Percentiles rank a stretch among this genome's conserved stretches.
Conservation (phyloP, 768 basidiomycete genomes). For the Pisolithus microcarpus region DNA sequence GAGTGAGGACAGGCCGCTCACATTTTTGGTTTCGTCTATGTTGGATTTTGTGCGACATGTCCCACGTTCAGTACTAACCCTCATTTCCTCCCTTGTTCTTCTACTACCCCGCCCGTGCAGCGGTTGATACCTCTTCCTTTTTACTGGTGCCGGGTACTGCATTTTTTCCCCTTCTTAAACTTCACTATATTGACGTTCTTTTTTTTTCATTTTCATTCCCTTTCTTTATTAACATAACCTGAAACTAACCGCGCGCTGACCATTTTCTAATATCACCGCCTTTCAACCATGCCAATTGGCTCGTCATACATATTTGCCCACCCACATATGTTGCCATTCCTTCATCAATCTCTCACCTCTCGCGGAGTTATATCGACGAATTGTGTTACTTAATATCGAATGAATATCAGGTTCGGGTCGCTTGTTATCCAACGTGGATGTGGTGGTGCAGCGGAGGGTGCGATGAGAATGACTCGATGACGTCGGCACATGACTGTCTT, state of each 20-base stretch:
- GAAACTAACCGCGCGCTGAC: conserved; percentile 3
- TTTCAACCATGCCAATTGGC: background rate
- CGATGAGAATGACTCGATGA: background rate
- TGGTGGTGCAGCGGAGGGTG: background rate
- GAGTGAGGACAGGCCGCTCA: background rate
- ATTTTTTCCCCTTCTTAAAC: background rate
- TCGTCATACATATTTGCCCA: conserved; percentile 13
- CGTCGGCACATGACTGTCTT: background rate
- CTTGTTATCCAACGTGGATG: background rate
- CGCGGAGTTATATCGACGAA: conserved; percentile 9
- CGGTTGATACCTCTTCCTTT: conserved; percentile 3
- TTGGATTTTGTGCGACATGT: conserved; percentile 3
- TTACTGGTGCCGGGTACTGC: background rate
- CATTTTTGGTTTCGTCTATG: conserved; percentile 9
- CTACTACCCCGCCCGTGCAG: background rate
- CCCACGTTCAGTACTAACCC: background rate
- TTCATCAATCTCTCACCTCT: conserved; percentile 1
- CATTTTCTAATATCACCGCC: conserved; percentile 18
- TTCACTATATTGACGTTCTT: conserved; percentile 7
- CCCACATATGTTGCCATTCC: conserved; percentile 25
- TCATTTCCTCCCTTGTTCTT: conserved; percentile 1
- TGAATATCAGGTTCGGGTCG: background rate
- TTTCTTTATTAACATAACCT: conserved; percentile 1
- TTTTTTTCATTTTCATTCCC: conserved; percentile 4
- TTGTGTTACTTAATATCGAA: conserved; percentile 9